These are phyloP conservation scores for Calcarisporium arbuscula DNA, from an alignment of 2,329 filamentous ascomycete genomes.

Conservation along the genomic window DNA sequence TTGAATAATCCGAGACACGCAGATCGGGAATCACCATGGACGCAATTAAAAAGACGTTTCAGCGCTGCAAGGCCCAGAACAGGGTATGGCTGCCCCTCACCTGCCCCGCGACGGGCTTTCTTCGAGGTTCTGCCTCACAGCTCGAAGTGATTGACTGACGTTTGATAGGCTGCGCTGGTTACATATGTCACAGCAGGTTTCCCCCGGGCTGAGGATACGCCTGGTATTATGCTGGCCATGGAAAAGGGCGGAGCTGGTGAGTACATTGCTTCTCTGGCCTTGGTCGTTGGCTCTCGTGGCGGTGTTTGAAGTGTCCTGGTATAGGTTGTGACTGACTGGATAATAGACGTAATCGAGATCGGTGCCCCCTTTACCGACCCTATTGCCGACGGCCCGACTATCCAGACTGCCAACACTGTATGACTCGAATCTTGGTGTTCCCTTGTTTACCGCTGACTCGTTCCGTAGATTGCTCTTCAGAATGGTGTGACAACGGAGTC, in stretches of 20 bases:
- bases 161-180: slow-evolving; percentile 68
- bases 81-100: slow-evolving; percentile 36
- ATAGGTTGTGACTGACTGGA: not conserved
- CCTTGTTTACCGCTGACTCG: slow-evolving; percentile 4
- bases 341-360: slow-evolving; percentile 79
- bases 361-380: slow-evolving; percentile 96
- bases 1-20: not conserved
- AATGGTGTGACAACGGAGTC: slow-evolving; percentile 82
- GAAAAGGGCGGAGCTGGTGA: slow-evolving; percentile 86
- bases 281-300: not conserved
- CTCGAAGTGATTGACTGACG: slow-evolving; percentile 13
- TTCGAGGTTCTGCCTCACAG: slow-evolving; percentile 11
- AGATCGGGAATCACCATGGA: slow-evolving; percentile 41
- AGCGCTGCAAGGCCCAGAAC: slow-evolving; percentile 52
- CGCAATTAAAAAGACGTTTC: slow-evolving; percentile 51
- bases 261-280: slow-evolving; percentile 15
- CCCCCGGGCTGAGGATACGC: slow-evolving; percentile 74
- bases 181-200: slow-evolving; percentile 96
- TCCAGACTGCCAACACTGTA: slow-evolving; percentile 90
- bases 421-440: too few relatives aligned
- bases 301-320: not conserved
- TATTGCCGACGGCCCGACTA: slow-evolving; percentile 94
- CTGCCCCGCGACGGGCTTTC: not conserved
- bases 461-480: slow-evolving; percentile 57
- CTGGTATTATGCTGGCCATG: slow-evolving; percentile 79